Conservation (phyloP, 345 rosid genomes). For the Syzygium grande region DNA sequence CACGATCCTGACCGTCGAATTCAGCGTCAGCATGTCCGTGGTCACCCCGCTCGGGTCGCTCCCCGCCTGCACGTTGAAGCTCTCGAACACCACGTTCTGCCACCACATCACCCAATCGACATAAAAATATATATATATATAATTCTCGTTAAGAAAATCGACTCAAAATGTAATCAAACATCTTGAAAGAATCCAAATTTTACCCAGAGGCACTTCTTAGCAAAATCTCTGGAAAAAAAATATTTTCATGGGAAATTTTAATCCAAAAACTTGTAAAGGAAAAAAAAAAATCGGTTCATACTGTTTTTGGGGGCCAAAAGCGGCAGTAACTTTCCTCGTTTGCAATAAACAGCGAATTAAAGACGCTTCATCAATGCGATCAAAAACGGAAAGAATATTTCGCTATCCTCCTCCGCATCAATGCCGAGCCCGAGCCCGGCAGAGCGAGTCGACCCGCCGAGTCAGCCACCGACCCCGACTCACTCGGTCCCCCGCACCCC, state of each 20-base stretch:
- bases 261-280: background rate
- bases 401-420: background rate
- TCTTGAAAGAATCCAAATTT: background rate
- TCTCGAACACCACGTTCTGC: constrained; percentile 80
- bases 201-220: background rate
- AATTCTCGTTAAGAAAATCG: background rate
- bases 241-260: background rate
- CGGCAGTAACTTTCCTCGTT: background rate
- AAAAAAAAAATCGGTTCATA: background rate
- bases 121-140: background rate
- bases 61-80: constrained; percentile 81
- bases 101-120: background rate
- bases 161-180: background rate
- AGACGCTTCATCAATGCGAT: background rate
- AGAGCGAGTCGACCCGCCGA: background rate
- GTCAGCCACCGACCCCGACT: background rate
- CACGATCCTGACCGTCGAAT: constrained; percentile 81
- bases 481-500: constrained; percentile 5
- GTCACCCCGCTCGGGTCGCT: constrained; percentile 76
- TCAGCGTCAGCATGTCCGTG: constrained; percentile 86
- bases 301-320: background rate
- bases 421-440: background rate
- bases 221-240: background rate
- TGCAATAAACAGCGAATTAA: background rate
- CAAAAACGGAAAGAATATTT: background rate